Evolutionary conservation across 1,139 yeast species (phyloP).

Genomic region (Zygosaccharomyces pseudobailii): DNA sequence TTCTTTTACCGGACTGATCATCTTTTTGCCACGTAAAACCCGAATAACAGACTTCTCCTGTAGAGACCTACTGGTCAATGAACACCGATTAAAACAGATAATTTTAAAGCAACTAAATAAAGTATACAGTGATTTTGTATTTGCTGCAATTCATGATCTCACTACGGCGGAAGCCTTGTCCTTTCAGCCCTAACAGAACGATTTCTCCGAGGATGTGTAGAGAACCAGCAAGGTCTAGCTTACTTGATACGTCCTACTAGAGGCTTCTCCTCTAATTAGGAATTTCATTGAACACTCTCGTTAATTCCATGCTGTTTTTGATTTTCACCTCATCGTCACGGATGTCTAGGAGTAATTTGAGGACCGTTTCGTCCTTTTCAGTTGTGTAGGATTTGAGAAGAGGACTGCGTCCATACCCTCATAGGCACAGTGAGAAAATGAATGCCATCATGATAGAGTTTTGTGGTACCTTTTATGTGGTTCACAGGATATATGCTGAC

Average conservation of each 20-base stretch:
- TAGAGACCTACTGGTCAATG: too few species aligned
- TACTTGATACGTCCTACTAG: conserved; percentile 31
- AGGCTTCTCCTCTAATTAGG: conserved; percentile 35
- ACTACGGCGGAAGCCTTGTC: conserved; percentile 27
- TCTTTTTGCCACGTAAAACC: background rate
- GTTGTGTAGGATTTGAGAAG: conserved; percentile 29
- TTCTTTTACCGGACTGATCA: background rate
- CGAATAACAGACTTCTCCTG: too few species aligned
- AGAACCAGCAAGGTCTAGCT: conserved; percentile 33
- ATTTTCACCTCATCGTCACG: conserved; percentile 34
- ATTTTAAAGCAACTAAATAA: background rate
- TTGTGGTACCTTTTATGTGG: conserved; percentile 35
- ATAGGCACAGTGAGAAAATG: conserved; percentile 37
- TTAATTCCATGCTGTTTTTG: conserved; percentile 32
- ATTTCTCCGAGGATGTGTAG: conserved; percentile 35
- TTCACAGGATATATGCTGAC: conserved; percentile 26
- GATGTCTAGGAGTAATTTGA: conserved; percentile 30
- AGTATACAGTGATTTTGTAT: too few species aligned
- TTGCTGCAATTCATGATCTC: conserved; percentile 3
- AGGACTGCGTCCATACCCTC: conserved; percentile 36
- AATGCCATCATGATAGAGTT: conserved; percentile 31
- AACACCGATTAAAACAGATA: background rate
- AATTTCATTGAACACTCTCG: conserved; percentile 36
- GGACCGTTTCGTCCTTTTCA: conserved; percentile 13
- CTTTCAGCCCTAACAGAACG: conserved; percentile 25